Evolutionary conservation across 2,329 filamentous ascomycete genomes (phyloP), one percentile per base, ranked within the genome.

Genomic region (Sordariomycetes sp.): DNA sequence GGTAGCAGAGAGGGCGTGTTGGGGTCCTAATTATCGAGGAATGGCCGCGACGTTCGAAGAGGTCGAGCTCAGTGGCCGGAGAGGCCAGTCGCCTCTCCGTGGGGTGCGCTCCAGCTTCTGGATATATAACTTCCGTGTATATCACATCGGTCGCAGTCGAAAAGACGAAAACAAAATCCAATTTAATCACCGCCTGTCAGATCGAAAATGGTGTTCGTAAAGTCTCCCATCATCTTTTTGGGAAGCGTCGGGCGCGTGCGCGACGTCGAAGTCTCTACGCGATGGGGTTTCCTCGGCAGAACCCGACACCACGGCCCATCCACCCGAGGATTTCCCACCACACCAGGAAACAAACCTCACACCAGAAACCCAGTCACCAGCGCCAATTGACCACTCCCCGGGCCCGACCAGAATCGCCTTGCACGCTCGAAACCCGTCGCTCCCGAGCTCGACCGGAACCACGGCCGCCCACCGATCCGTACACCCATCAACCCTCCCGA

Each of bases 261-360:
- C 40, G 40, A 46, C 40, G 8, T n/a, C 16, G 40, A n/a, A n/a
- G 16, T 20, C 22, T 12, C 22, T 12, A 52, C 25, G 48, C n/a
- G 48, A 24, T 43, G 55, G 55, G n/a, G 12, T 11, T 57, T 57
- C 32, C n/a, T 57, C 55, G 55, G 55, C 22, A 57, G 34, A 24
- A 18, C n/a, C 48, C 48, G 12, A 37, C 22, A 28, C 8, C 28
- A 37, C 46, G 3, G 14, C 7, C 18, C 18, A 20, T 52, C 32
- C 34, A 35, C n/a, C 55, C 55, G 34, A 40, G 14, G 50, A 57
- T 57, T 40, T 53, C 7, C 55, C 55, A 51, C 28, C 24, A 14
- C 55, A 20, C 20, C 40, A 57, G 48, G 24, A 14, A 53, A 18
- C 51, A 57, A 57, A 57, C 55, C 55, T 57, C 55, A 53, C 32